These are phyloP conservation scores for Candida manassasensis DNA, from an alignment of 805 yeast genomes.

Conservation along the genomic window DNA sequence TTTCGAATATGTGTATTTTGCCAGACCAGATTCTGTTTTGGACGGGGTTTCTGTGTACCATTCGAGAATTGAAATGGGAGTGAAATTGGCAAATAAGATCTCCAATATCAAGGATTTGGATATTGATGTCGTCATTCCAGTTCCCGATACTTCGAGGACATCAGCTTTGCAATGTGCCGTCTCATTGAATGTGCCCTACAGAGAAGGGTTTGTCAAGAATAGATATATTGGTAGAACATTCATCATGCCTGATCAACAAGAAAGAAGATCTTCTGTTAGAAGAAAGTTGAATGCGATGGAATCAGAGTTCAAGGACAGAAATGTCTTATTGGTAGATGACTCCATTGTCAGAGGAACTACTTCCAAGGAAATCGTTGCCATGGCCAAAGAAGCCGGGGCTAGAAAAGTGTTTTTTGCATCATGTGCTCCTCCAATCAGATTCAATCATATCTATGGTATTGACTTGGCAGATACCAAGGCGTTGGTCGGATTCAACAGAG, in stretches of 20 bases:
- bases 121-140: conserved; percentile 95
- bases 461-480: conserved; percentile 95
- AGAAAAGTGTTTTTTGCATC: conserved; percentile 92
- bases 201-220: conserved; percentile 97
- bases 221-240: conserved; percentile 96
- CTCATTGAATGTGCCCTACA: conserved; percentile 70
- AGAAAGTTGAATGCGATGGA: conserved; percentile 95
- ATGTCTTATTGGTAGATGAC: conserved; percentile 90
- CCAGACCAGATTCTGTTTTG: conserved; percentile 92
- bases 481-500: conserved; percentile 78
- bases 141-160: conserved; percentile 97
- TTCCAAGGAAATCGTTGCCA: conserved; percentile 88
- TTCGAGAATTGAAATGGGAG: conserved; percentile 92
- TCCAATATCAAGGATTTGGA: conserved; percentile 41
- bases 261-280: conserved; percentile 89
- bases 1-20: conserved; percentile 96
- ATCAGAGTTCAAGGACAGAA: conserved; percentile 78
- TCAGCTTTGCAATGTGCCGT: conserved; percentile 92
- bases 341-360: conserved; percentile 98
- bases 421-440: conserved; percentile 97
- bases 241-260: conserved; percentile 96
- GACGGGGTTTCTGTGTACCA: conserved; percentile 97
- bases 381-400: conserved; percentile 99
- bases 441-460: conserved; percentile 94
- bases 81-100: conserved; percentile 74